These are phyloP conservation scores for Hansenula sp. DNA, from an alignment of 1,139 yeast genomes.

Conservation along the genomic window DNA sequence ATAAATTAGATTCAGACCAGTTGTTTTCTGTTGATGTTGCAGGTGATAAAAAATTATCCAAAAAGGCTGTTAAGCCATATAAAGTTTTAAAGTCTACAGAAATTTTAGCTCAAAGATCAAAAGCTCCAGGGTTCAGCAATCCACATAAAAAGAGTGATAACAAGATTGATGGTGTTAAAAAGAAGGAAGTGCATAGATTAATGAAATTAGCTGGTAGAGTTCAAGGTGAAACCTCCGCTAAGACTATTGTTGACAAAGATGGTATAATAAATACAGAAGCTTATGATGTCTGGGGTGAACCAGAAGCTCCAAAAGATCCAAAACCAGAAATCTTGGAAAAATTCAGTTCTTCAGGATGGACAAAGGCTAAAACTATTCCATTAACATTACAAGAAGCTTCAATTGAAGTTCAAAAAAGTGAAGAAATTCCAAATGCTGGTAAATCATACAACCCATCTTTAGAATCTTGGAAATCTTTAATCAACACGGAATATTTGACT, in stretches of 20 bases:
- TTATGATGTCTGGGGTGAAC: conserved; percentile 67
- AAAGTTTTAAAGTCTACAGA: conserved; percentile 67
- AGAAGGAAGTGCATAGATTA: conserved; percentile 63
- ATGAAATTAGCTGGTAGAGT: conserved; percentile 78
- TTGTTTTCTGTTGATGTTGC: conserved; percentile 72
- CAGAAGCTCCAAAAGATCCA: conserved; percentile 23
- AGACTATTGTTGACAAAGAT: conserved; percentile 54
- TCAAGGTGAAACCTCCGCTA: conserved; percentile 48
- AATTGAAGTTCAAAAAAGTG: conserved; percentile 42
- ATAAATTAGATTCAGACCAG: conserved; percentile 36
- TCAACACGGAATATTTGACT: conserved; percentile 59
- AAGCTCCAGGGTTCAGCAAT: conserved; percentile 62
- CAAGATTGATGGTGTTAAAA: conserved; percentile 61
- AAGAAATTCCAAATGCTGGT: conserved; percentile 70
- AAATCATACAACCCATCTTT: conserved; percentile 90
- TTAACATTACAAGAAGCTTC: conserved; percentile 55
- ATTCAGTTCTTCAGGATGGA: conserved; percentile 45
- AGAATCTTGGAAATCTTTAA: conserved; percentile 75
- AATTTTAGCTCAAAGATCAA: conserved; percentile 73
- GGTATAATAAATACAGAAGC: conserved; percentile 52
- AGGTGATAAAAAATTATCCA: conserved; percentile 47
- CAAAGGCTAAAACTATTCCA: conserved; percentile 52
- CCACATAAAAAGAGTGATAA: conserved; percentile 35
- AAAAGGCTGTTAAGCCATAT: conserved; percentile 38
- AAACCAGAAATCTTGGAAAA: conserved; percentile 37